Evolutionary conservation across 148 eudicot genomes (phyloP).

Genomic region (Polygonum aviculare): DNA sequence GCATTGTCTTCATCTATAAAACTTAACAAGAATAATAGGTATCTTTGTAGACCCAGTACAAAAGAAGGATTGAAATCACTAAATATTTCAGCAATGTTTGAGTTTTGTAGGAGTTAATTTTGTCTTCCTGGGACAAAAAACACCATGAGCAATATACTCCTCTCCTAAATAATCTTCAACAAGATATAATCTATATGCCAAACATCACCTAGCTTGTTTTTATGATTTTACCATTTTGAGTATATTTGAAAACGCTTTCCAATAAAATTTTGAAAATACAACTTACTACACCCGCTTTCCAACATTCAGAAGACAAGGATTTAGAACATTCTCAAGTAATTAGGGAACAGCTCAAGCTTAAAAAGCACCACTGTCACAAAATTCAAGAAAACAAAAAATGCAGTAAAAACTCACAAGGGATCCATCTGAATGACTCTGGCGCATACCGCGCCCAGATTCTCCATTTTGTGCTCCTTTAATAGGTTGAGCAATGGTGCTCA

Average conservation of each 20-base stretch:
- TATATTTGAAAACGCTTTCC: not conserved
- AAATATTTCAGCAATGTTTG: not conserved
- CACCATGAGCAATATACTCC: not conserved
- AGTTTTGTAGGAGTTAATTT: not conserved
- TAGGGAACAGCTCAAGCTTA: not conserved
- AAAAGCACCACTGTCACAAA: not conserved
- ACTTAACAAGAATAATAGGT: not conserved
- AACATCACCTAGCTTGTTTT: not conserved
- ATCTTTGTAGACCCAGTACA: not conserved
- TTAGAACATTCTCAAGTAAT: not conserved
- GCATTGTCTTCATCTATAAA: not conserved
- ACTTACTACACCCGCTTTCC: not conserved
- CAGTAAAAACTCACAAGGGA: slow-evolving; percentile 62
- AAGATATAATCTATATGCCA: not conserved
- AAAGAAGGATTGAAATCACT: not conserved
- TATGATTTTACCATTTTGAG: not conserved
- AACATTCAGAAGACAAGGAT: not conserved
- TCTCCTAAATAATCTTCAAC: not conserved
- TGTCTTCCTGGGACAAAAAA: not conserved
- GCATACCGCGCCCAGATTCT: slow-evolving; percentile 57
- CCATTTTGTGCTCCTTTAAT: slow-evolving; percentile 56
- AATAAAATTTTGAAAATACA: not conserved
- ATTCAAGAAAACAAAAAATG: not conserved
- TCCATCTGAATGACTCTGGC: slow-evolving; percentile 90
- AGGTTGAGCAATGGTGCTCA: slow-evolving; percentile 50